phyloP scores from a whole-genome alignment of 176 grass and related monocot species.

The Zoysia japonica region DNA sequence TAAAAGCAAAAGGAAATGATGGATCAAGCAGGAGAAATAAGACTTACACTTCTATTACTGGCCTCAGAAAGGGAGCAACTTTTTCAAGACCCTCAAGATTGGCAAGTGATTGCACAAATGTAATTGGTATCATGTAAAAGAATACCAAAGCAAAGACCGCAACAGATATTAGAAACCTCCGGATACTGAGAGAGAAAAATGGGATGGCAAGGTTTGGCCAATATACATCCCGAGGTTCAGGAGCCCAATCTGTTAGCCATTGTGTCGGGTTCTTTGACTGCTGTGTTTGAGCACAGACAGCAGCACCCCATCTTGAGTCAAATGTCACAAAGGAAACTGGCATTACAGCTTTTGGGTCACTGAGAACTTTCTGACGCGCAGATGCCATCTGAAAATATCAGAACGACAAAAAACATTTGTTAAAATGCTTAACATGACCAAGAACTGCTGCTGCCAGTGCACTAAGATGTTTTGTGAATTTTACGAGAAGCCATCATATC shows the following conservation, averaged over 20 bases:
- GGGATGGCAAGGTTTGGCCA: slow-evolving; percentile 95
- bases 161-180: slow-evolving; percentile 78
- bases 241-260: slow-evolving; percentile 93
- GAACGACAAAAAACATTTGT: background rate
- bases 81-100: slow-evolving; percentile 99
- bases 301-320: slow-evolving; percentile 97
- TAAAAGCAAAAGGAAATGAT: background rate
- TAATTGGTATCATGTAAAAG: slow-evolving; percentile 98
- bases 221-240: slow-evolving; percentile 94
- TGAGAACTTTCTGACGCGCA: slow-evolving; percentile 74
- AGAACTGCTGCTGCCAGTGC: background rate
- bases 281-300: slow-evolving; percentile 94
- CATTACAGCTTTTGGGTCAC: slow-evolving; percentile 88
- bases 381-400: slow-evolving; percentile 66
- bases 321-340: slow-evolving; percentile 97
- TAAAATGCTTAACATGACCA: slow-evolving; percentile 24
- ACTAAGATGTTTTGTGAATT: slow-evolving; percentile 4
- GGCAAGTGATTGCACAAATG: slow-evolving; percentile 97
- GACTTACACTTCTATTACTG: slow-evolving; percentile 84
- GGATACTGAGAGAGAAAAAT: slow-evolving; percentile 92
- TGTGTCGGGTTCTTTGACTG: slow-evolving; percentile 91
- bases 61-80: slow-evolving; percentile 90
- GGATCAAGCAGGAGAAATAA: background rate
- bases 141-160: slow-evolving; percentile 82
- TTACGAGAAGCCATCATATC: background rate